Conservation (phyloP, 2,329 filamentous ascomycete genomes). For the Pseudogymnoascus sp. region DNA sequence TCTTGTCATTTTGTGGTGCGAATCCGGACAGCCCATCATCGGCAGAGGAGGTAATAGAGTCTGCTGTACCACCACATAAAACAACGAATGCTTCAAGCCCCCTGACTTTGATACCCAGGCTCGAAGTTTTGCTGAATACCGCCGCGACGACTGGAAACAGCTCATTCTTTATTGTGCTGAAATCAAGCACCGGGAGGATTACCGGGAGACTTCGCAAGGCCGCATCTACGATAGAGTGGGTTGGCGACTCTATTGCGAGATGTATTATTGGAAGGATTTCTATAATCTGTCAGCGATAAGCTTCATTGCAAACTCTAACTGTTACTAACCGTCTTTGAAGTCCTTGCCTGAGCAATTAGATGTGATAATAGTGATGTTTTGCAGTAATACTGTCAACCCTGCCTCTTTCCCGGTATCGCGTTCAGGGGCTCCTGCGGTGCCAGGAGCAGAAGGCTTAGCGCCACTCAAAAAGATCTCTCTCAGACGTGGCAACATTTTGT, state of each 20-base stretch:
- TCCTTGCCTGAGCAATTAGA: slow-evolving; percentile 82
- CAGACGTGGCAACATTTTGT: slow-evolving; percentile 76
- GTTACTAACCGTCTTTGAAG: slow-evolving; percentile 74
- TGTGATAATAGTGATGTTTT: slow-evolving; percentile 68
- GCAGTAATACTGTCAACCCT: slow-evolving; percentile 82
- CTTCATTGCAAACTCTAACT: background rate
- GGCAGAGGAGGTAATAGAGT: slow-evolving; percentile 36
- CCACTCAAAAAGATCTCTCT: slow-evolving; percentile 71
- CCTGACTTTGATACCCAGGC: slow-evolving; percentile 87
- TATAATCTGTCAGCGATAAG: slow-evolving; percentile 30
- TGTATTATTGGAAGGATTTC: slow-evolving; percentile 83
- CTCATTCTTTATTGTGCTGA: slow-evolving; percentile 94
- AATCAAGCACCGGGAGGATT: slow-evolving; percentile 84
- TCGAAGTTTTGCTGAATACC: slow-evolving; percentile 89
- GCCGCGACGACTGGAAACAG: slow-evolving; percentile 84
- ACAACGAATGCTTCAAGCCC: slow-evolving; percentile 85
- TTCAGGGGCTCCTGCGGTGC: slow-evolving; percentile 46
- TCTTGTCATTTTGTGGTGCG: slow-evolving; percentile 38
- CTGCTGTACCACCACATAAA: slow-evolving; percentile 69
- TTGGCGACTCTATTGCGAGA: slow-evolving; percentile 77
- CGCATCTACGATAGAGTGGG: slow-evolving; percentile 81
- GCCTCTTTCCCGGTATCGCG: slow-evolving; percentile 79
- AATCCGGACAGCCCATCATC: slow-evolving; percentile 73
- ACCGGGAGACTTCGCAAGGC: slow-evolving; percentile 69
- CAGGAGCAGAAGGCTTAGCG: slow-evolving; percentile 38